Evolutionary conservation across 768 basidiomycete genomes (phyloP), one percentile per base, ranked within the genome.

Genomic region (Glaciozyma martinii): DNA sequence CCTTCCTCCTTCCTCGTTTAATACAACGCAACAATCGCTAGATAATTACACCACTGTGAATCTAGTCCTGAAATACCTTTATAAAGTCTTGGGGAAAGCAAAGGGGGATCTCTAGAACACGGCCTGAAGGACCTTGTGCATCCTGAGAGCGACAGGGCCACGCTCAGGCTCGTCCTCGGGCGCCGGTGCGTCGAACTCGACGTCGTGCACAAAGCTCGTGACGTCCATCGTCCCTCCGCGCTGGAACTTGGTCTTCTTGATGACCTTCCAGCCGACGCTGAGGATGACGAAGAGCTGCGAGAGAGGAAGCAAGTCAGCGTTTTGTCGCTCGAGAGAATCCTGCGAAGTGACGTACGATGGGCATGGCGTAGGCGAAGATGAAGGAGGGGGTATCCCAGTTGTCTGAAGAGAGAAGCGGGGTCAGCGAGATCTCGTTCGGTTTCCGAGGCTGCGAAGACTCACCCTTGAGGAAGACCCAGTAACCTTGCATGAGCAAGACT

Each of bases 211-310:
- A 25, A 52, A 52, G 7, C 5, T 5, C 3, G 50, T 52, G 5
- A 52, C 27, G 50, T 52, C 50, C n/a, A 27, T 52, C 27, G 50
- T 52, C 8, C n/a, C 19, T n/a, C 46, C 46, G 50, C 50, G 50
- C 25, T 52, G 50, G 25, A 25, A 52, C n/a, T n/a, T 52, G 37
- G 55, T 56, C 23, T 42, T 40, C 55, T 56, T 56, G 55, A 56
- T 42, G n/a, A 56, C n/a, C 23, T 56, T 56, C 55, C 55, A 56
- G 1, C 21, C n/a, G 18, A 40, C 4, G 25, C 25, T 23, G 8
- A 56, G 55, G 21, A 33, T 21, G 4, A 54, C 21, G 32, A 54
- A 54, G 53, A 54, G 21, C 15, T 25, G 49, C 13, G 13, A 29
- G 12, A 12, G 50, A n/a, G 10, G 19, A 2, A n/a, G n/a, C n/a